Evolutionary conservation across 2,329 filamentous ascomycete genomes (phyloP).

Genomic region (Trichoderma koningii): DNA sequence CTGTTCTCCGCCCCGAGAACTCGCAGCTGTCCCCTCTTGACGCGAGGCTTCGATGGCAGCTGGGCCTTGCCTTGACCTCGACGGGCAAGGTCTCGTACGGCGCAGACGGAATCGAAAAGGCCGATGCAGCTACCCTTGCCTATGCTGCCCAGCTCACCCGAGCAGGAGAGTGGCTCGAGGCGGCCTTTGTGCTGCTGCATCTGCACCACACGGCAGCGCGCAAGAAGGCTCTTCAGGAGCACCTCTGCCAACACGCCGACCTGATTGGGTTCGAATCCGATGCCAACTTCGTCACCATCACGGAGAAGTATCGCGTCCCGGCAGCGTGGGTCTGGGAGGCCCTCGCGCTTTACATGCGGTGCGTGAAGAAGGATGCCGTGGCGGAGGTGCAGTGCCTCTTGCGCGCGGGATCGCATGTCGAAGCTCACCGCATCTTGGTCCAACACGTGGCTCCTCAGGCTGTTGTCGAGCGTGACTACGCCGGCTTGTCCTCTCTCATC

Average conservation of each 20-base stretch:
- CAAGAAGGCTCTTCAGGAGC: constrained; percentile 68
- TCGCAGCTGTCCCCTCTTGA: constrained; percentile 74
- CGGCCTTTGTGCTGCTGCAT: constrained; percentile 76
- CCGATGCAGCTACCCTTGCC: constrained; percentile 66
- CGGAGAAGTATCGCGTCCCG: constrained; percentile 69
- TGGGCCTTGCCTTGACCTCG: constrained; percentile 66
- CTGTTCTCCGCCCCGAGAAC: constrained; percentile 74
- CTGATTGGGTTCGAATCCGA: constrained; percentile 62
- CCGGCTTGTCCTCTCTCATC: constrained; percentile 67
- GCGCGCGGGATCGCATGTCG: constrained; percentile 71
- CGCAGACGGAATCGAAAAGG: constrained; percentile 57
- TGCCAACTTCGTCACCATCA: constrained; percentile 60
- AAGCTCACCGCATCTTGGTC: constrained; percentile 83
- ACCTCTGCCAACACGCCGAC: constrained; percentile 71
- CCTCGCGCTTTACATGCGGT: constrained; percentile 79
- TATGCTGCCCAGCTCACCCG: constrained; percentile 67
- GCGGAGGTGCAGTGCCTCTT: constrained; percentile 79
- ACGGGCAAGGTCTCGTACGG: constrained; percentile 56
- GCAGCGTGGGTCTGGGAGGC: constrained; percentile 82
- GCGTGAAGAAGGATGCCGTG: constrained; percentile 66
- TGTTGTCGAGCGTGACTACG: constrained; percentile 80
- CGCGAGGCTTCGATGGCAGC: constrained; percentile 79
- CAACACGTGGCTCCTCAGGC: constrained; percentile 78
- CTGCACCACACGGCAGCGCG: constrained; percentile 66
- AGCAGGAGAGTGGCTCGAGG: constrained; percentile 67